Conservation (phyloP, 2,329 filamentous ascomycete species). For the Neopestalotiopsis rosae region DNA sequence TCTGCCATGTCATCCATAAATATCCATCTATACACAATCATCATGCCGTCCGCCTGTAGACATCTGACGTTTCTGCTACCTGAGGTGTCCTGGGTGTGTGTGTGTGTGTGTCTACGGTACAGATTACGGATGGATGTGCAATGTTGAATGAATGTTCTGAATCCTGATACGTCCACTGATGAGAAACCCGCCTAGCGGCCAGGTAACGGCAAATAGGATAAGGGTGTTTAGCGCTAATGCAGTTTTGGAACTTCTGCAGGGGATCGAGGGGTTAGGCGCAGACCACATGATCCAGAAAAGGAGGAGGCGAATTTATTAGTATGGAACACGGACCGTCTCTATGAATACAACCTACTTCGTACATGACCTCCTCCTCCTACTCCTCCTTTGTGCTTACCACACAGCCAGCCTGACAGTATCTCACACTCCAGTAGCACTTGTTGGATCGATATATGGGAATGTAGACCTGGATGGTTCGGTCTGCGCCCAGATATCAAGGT, state of each 20-base stretch:
- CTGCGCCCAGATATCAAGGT: neutral
- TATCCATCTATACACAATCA: neutral
- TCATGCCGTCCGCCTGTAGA: neutral
- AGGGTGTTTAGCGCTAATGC: slow-evolving; percentile 13
- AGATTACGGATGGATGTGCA: neutral
- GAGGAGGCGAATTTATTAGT: slow-evolving; percentile 10
- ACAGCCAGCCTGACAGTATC: neutral
- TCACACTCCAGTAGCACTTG: neutral
- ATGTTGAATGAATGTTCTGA: neutral
- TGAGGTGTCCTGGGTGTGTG: neutral
- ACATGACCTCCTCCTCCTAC: neutral
- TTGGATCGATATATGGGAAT: neutral
- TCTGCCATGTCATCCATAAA: neutral
- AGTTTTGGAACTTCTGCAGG: slow-evolving; percentile 16
- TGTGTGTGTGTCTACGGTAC: neutral
- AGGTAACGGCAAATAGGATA: slow-evolving; percentile 12
- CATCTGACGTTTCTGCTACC: neutral
- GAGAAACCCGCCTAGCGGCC: neutral
- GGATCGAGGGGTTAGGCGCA: slow-evolving; percentile 10
- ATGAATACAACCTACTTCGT: neutral
- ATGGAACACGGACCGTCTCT: neutral
- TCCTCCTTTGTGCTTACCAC: neutral
- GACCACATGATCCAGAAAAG: slow-evolving; percentile 17
- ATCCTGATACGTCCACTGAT: slow-evolving; percentile 3
- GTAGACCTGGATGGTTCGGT: neutral